phyloP scores from a whole-genome alignment of 345 rosid species.

The Populus tremula region DNA sequence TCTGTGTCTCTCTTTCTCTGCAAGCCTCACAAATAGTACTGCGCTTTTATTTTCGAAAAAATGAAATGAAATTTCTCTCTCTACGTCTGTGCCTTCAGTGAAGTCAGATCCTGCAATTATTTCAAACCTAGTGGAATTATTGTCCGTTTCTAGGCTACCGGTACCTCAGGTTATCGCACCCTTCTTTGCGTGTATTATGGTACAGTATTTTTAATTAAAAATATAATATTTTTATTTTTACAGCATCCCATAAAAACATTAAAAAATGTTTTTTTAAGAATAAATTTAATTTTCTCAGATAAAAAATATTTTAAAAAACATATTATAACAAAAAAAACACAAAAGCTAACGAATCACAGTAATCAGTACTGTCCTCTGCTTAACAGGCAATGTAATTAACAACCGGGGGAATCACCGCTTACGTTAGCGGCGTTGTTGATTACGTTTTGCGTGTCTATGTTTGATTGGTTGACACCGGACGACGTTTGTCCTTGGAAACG shows the following conservation, averaged over 20 bases:
- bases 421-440: not conserved
- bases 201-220: too few relatives aligned
- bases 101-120: slow-evolving; percentile 7
- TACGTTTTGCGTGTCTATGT: not conserved
- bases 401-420: not conserved
- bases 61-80: not conserved
- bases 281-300: too few relatives aligned
- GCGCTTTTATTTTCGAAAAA: not conserved
- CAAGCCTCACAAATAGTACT: not conserved
- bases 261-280: too few relatives aligned
- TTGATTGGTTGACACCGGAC: not conserved
- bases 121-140: slow-evolving; percentile 8
- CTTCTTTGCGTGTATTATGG: not conserved
- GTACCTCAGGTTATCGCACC: not conserved
- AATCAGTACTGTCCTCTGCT: not conserved
- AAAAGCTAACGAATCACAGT: too few relatives aligned
- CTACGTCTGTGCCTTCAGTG: not conserved
- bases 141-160: slow-evolving; percentile 3
- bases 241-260: too few relatives aligned
- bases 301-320: too few relatives aligned
- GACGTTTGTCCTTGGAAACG: slow-evolving; percentile 1
- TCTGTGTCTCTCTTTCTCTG: not conserved
- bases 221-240: too few relatives aligned
- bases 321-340: too few relatives aligned
- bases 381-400: not conserved